Percentiles rank a stretch among this genome's conserved stretches.
Conservation (phyloP, 2,329 filamentous ascomycete species). For the Thielaviopsis punctulata region DNA sequence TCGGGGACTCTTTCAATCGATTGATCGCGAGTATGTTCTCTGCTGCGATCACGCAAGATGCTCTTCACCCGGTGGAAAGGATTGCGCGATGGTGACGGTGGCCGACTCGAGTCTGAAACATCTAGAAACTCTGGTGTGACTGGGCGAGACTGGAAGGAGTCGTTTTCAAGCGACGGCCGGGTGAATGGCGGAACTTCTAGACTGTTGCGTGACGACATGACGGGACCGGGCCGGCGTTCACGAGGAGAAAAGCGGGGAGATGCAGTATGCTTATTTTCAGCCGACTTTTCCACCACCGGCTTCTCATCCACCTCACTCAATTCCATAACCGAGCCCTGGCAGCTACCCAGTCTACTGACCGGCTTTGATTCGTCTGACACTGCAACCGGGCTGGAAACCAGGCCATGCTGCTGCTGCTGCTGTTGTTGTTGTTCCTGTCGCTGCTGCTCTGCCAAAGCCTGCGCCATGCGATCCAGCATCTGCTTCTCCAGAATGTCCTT, state of each 20-base stretch:
- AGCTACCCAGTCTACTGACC: slow-evolving; percentile 19
- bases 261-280: slow-evolving; percentile 4
- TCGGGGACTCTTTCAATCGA: slow-evolving; percentile 7
- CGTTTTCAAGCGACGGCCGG: slow-evolving; percentile 2
- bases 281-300: slow-evolving; percentile 2
- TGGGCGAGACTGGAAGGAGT: background rate
- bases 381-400: background rate
- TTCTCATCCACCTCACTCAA: slow-evolving; percentile 24
- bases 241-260: no score
- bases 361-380: slow-evolving; percentile 15
- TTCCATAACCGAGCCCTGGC: slow-evolving; percentile 23
- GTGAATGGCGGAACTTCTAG: slow-evolving; percentile 13
- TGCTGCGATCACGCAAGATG: slow-evolving; percentile 30
- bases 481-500: slow-evolving; percentile 42
- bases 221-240: slow-evolving; percentile 23
- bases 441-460: slow-evolving; percentile 27
- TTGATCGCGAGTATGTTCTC: slow-evolving; percentile 4
- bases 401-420: background rate
- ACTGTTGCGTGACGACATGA: background rate
- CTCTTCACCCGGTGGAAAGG: slow-evolving; percentile 37
- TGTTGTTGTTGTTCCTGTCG: slow-evolving; percentile 1
- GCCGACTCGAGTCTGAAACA: slow-evolving; percentile 31
- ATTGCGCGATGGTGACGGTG: slow-evolving; percentile 45
- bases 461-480: slow-evolving; percentile 42
- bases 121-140: slow-evolving; percentile 1